Base-by-base conservation (phyloP, 768 basidiomycete genomes). In the Pleurotus pulmonarius region DNA sequence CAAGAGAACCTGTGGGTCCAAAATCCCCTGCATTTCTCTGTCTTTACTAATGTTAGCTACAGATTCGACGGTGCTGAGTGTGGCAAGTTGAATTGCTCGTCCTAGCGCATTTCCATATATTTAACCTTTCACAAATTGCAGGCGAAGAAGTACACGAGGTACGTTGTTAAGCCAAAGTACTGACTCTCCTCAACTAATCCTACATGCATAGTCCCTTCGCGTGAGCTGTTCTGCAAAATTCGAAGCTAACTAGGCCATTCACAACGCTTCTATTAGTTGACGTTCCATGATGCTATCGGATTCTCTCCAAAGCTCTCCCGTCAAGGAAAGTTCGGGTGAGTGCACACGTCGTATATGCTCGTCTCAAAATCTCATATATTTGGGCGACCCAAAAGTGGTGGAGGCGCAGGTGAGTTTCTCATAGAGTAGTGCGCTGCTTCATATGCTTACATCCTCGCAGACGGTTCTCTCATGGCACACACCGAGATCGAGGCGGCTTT, bases 51-150 rank as follows among this genome's bases (percentile, higher is more conserved):
- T 4, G 29, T 34, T 3, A 8, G 8, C 8, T 9, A 6, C 34
- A 66, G 63, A 57, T 72, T 73, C 55, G 67, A 70, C 47, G 67
- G 65, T 8, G 65, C 63, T 24, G 61, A 67, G 41, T 74, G 73
- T 54, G 66, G 73, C 62, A 41, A 61, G 52, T 52, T 34, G 25
- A 41, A 9, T 47, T 40, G 20, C 5, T 47, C 26, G 5, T 15
- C 20, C 3, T 5, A 29, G 3, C 24, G 12, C 20, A 34, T 9
- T 43, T 12, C 37, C 39, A 12, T 7, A 24, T 22, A 11, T 22
- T 12, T 49, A 43, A 29, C 40, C 41, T 3, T 38, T 18, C 4
- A n/a, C 5, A 13, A 13, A 8, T 46, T 11, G 3, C 41, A 65
- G 65, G 61, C 51, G 70, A 70, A 56, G 67, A 70, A 55, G 65